Conservation (phyloP, 2,329 filamentous ascomycete species). For the Davidsoniella neocaledoniae region DNA sequence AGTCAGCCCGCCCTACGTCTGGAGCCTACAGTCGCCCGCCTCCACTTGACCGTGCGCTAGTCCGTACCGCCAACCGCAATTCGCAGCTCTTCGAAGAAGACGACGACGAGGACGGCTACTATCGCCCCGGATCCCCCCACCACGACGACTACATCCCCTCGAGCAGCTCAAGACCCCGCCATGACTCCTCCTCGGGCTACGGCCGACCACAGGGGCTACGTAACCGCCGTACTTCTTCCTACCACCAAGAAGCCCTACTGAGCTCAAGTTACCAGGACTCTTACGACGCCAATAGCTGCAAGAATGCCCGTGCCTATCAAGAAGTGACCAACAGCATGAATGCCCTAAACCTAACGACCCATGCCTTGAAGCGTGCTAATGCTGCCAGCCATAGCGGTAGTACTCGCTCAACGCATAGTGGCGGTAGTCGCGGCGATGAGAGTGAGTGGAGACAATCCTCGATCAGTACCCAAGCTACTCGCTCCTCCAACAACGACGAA, state of each 20-base stretch:
- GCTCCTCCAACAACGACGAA: slow-evolving; percentile 31
- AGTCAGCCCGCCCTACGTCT: slow-evolving; percentile 10
- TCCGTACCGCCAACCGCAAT: neutral
- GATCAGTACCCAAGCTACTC: slow-evolving; percentile 43
- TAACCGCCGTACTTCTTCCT: slow-evolving; percentile 6
- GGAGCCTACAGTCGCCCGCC: slow-evolving; percentile 4
- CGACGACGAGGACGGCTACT: slow-evolving; percentile 1
- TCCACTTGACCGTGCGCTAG: slow-evolving; percentile 6
- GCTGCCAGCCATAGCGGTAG: slow-evolving; percentile 29
- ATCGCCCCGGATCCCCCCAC: neutral
- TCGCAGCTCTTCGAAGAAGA: slow-evolving; percentile 7
- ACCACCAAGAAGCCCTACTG: neutral
- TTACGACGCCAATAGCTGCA: slow-evolving; percentile 25
- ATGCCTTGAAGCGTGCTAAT: slow-evolving; percentile 34
- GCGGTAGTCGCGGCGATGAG: slow-evolving; percentile 39
- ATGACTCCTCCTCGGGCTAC: slow-evolving; percentile 5
- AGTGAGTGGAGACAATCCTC: slow-evolving; percentile 43
- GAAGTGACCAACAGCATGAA: slow-evolving; percentile 11
- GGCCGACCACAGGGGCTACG: neutral
- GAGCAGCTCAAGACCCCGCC: slow-evolving; percentile 6
- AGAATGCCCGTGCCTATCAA: slow-evolving; percentile 27
- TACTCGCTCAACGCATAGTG: slow-evolving; percentile 42
- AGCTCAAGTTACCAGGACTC: slow-evolving; percentile 2
- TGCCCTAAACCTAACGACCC: slow-evolving; percentile 26
- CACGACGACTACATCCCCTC: slow-evolving; percentile 8